Evolutionary conservation across 2,329 filamentous ascomycete species (phyloP).

Genomic region (Aspergillus cejpii): DNA sequence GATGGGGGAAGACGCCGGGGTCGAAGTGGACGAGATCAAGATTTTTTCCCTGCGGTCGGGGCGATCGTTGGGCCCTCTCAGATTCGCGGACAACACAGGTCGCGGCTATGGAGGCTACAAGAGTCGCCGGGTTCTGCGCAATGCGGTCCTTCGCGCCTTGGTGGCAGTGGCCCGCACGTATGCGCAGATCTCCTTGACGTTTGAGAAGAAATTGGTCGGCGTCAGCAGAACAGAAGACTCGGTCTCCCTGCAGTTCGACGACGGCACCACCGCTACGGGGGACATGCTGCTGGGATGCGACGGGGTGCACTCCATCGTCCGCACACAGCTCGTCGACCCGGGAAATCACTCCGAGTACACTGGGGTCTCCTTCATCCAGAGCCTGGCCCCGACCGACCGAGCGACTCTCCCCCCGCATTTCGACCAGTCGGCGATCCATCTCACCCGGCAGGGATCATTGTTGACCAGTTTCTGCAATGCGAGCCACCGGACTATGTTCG

Average conservation of each 20-base stretch:
- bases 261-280: slow-evolving; percentile 27
- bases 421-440: slow-evolving; percentile 22
- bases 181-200: slow-evolving; percentile 3
- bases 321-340: slow-evolving; percentile 32
- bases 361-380: slow-evolving; percentile 37
- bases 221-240: slow-evolving; percentile 10
- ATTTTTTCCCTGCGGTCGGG: slow-evolving; percentile 31
- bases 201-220: slow-evolving; percentile 8
- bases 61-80: slow-evolving; percentile 23
- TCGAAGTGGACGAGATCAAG: slow-evolving; percentile 27
- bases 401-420: slow-evolving; percentile 25
- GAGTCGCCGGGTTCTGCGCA: slow-evolving; percentile 29
- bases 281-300: slow-evolving; percentile 38
- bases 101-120: slow-evolving; percentile 23
- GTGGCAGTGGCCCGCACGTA: slow-evolving; percentile 23
- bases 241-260: slow-evolving; percentile 27
- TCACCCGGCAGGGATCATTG: slow-evolving; percentile 32
- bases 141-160: slow-evolving; percentile 29
- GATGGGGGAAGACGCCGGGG: slow-evolving; percentile 26
- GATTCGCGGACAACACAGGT: slow-evolving; percentile 26
- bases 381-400: slow-evolving; percentile 21
- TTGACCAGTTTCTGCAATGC: slow-evolving; percentile 33
- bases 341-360: slow-evolving; percentile 33
- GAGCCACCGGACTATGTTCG: slow-evolving; percentile 29
- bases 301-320: slow-evolving; percentile 36